Evolutionary conservation across 345 rosid genomes (phyloP).

Genomic region (Aquilaria sinensis): DNA sequence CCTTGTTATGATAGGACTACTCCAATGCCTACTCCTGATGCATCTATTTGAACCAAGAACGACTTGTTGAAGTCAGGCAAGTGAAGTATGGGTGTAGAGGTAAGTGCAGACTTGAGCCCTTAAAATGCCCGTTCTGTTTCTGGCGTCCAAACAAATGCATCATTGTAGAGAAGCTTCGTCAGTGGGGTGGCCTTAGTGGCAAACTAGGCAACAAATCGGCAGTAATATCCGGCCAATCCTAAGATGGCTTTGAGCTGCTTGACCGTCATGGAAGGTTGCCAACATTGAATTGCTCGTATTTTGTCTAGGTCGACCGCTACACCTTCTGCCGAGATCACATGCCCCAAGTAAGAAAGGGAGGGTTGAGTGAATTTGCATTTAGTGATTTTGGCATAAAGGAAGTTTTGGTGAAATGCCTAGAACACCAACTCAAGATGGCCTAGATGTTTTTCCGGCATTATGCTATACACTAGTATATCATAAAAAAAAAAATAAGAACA

Average conservation of each 20-base stretch:
- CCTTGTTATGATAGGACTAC: not conserved
- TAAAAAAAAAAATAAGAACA: no score
- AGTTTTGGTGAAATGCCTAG: no score
- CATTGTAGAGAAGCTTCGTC: no score
- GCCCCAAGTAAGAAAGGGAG: not conserved
- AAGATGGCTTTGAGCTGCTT: not conserved
- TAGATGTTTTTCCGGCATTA: no score
- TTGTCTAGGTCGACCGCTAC: not conserved
- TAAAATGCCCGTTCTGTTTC: not conserved
- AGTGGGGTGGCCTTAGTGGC: no score
- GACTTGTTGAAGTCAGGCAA: no score
- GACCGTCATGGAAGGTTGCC: not conserved
- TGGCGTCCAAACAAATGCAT: not conserved
- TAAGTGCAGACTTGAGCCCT: not conserved
- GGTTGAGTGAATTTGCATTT: not conserved
- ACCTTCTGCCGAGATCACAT: not conserved
- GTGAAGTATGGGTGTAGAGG: not conserved
- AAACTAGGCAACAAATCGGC: no score
- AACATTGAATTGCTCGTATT: not conserved
- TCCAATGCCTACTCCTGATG: not conserved
- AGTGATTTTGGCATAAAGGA: no score
- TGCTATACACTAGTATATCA: no score
- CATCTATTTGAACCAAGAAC: not conserved
- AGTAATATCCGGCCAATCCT: not conserved
- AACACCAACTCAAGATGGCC: no score